Conservation (phyloP, 2,329 filamentous ascomycete species). For the Neonectria ditissima region DNA sequence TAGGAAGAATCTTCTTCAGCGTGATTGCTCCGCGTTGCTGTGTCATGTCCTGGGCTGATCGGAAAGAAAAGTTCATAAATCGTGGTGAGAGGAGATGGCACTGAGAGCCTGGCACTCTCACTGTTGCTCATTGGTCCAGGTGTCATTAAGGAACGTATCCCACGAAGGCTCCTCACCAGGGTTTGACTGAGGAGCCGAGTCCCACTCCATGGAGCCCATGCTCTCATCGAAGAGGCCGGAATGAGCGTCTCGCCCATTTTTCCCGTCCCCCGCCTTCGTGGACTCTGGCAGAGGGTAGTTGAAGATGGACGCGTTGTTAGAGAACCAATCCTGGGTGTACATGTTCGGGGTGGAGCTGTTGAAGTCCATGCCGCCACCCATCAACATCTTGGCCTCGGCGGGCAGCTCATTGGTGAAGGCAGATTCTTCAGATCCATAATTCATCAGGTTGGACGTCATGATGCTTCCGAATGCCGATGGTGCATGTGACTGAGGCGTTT, state of each 20-base stretch:
- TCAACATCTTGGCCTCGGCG: conserved; percentile 57
- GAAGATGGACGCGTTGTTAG: conserved; percentile 17
- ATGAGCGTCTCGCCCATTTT: not conserved
- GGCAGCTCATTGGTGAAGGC: conserved; percentile 58
- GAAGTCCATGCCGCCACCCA: conserved; percentile 46
- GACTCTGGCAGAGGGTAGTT: conserved; percentile 10
- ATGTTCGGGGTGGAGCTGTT: conserved; percentile 37
- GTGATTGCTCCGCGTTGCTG: not conserved
- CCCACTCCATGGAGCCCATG: conserved; percentile 25
- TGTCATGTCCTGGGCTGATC: not conserved
- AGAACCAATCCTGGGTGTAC: conserved; percentile 31
- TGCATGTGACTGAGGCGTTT: conserved; percentile 36
- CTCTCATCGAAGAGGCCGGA: conserved; percentile 8
- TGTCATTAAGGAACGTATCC: conserved; percentile 49
- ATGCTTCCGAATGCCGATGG: conserved; percentile 32
- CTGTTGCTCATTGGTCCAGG: conserved; percentile 38
- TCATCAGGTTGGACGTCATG: conserved; percentile 34
- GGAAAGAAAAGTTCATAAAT: conserved; percentile 34
- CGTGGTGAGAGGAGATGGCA: conserved; percentile 6
- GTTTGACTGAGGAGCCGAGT: conserved; percentile 1
- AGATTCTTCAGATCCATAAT: conserved; percentile 44
- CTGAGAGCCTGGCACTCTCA: conserved; percentile 4
- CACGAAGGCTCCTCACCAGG: conserved; percentile 47
- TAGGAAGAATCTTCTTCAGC: not conserved
- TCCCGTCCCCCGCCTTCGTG: conserved; percentile 11